These are phyloP conservation scores for Priceomyces carsonii DNA, from an alignment of 805 yeast species.

Conservation along the genomic window DNA sequence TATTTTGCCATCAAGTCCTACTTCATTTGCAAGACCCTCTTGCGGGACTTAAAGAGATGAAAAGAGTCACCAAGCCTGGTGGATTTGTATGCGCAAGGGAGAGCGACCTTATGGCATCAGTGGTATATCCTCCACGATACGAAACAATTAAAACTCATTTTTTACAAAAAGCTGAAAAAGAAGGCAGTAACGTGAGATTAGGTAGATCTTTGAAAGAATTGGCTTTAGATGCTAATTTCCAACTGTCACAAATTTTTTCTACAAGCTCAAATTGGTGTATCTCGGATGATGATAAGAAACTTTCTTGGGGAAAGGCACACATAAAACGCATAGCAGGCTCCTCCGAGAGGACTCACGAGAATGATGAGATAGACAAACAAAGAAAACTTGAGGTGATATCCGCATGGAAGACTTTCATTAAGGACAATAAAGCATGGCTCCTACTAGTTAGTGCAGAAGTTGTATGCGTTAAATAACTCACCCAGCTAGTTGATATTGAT, in stretches of 20 bases:
- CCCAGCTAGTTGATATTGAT: too few relatives aligned
- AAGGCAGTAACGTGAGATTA: slow-evolving; percentile 13
- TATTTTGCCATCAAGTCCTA: slow-evolving; percentile 38
- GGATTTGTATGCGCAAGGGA: slow-evolving; percentile 35
- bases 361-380: slow-evolving; percentile 4
- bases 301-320: slow-evolving; percentile 11
- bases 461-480: too few relatives aligned
- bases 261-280: slow-evolving; percentile 15
- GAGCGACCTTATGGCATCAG: slow-evolving; percentile 20
- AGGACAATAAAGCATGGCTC: slow-evolving; percentile 14
- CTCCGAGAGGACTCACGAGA: slow-evolving; percentile 5
- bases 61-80: slow-evolving; percentile 31
- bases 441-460: slow-evolving; percentile 16
- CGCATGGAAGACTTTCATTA: slow-evolving; percentile 13
- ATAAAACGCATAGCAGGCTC: slow-evolving; percentile 12
- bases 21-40: slow-evolving; percentile 35
- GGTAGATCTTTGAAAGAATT: slow-evolving; percentile 17
- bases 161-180: slow-evolving; percentile 8
- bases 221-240: slow-evolving; percentile 20
- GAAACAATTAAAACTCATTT: slow-evolving; percentile 10
- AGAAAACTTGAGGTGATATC: slow-evolving; percentile 8
- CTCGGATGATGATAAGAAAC: slow-evolving; percentile 9
- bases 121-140: slow-evolving; percentile 19
- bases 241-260: slow-evolving; percentile 9
- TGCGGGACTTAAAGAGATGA: slow-evolving; percentile 33